Conservation (phyloP, 176 grass and related monocot species). For the Puya raimondii region DNA sequence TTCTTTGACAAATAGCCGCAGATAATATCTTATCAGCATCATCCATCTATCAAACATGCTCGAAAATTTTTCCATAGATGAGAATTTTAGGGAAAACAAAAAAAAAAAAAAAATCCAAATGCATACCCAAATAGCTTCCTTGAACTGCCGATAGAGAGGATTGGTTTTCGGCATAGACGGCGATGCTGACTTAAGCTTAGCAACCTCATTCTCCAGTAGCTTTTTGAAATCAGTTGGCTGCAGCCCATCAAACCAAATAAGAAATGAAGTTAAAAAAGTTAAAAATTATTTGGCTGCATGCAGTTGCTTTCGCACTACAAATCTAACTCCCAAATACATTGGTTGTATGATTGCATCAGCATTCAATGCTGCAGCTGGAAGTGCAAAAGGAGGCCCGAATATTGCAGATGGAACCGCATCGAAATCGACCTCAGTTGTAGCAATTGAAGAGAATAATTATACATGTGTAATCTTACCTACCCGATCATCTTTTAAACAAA, state of each 20-base stretch:
- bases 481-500: too few relatives aligned
- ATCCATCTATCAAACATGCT: neutral
- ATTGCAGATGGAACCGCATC: too few relatives aligned
- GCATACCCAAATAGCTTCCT: slow-evolving; percentile 74
- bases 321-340: too few relatives aligned
- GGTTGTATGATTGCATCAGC: too few relatives aligned
- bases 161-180: slow-evolving; percentile 34
- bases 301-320: too few relatives aligned
- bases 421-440: too few relatives aligned
- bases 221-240: slow-evolving; percentile 63
- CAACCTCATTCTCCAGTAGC: slow-evolving; percentile 38
- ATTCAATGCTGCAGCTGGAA: too few relatives aligned
- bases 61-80: neutral
- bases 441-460: too few relatives aligned
- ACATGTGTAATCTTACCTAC: too few relatives aligned
- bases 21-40: neutral
- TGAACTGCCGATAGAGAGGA: slow-evolving; percentile 60
- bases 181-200: slow-evolving; percentile 45
- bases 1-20: neutral
- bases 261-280: neutral
- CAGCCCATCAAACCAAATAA: neutral
- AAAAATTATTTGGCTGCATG: too few relatives aligned
- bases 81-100: neutral
- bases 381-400: too few relatives aligned
- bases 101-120: neutral